These are phyloP conservation scores for Psilocybe cubensis DNA, from an alignment of 768 basidiomycete genomes.

Conservation along the genomic window DNA sequence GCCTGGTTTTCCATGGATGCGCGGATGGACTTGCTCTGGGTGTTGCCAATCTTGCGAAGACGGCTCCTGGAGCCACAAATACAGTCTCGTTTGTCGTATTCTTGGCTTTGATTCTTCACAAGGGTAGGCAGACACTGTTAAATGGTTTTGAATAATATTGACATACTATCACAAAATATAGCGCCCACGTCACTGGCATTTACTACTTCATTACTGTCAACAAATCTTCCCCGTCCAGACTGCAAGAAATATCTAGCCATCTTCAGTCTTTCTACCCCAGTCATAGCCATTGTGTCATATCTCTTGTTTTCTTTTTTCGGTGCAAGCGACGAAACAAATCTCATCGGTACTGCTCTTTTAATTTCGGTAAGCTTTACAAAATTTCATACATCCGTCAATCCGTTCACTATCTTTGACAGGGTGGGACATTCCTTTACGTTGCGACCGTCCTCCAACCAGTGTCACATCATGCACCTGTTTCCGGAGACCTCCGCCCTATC, in stretches of 20 bases:
- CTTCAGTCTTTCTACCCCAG: constrained; percentile 86
- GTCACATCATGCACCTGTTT: constrained; percentile 46
- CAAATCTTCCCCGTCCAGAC: constrained; percentile 64
- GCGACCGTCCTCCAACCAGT: constrained; percentile 88
- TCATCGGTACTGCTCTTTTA: constrained; percentile 79
- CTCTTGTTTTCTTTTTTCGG: constrained; percentile 60
- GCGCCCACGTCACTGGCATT: constrained; percentile 92
- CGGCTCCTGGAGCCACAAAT: constrained; percentile 35
- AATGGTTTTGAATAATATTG: not conserved
- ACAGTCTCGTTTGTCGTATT: constrained; percentile 85
- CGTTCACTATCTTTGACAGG: constrained; percentile 46
- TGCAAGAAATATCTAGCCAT: constrained; percentile 76
- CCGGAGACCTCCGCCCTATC: constrained; percentile 47
- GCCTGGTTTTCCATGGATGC: constrained; percentile 84
- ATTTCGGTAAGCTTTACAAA: constrained; percentile 65
- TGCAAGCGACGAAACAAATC: constrained; percentile 44
- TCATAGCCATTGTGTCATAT: constrained; percentile 82
- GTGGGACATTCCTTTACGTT: constrained; percentile 94
- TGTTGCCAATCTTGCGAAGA: constrained; percentile 50
- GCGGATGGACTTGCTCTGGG: constrained; percentile 95
- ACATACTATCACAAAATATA: constrained; percentile 30
- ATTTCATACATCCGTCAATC: not conserved
- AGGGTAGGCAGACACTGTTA: constrained; percentile 57
- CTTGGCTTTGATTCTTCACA: constrained; percentile 89
- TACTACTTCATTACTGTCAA: constrained; percentile 82